A percentile compares a stretch with the other conserved stretches of the same genome.
phyloP scores from a whole-genome alignment of 169 alveolate genomes.

The Cryptosporidium bovis region DNA sequence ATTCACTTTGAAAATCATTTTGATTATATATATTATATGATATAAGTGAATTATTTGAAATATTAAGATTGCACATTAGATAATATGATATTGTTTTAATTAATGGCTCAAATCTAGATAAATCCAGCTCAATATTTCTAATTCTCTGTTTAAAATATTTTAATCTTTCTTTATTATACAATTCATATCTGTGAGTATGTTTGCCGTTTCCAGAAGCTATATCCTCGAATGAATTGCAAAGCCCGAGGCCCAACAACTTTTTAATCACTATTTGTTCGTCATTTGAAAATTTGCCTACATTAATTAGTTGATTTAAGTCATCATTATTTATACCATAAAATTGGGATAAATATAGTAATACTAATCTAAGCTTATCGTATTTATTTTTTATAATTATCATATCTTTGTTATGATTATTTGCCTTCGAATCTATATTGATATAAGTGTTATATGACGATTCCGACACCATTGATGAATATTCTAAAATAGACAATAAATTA shows the following conservation, averaged over 20 bases:
- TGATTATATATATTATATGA: constrained; percentile 53
- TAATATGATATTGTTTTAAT: constrained; percentile 46
- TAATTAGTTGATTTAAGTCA: constrained; percentile 47
- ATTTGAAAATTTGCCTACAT: constrained; percentile 30
- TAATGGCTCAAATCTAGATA: constrained; percentile 65
- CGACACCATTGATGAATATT: background rate
- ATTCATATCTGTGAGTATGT: constrained; percentile 41
- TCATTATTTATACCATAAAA: constrained; percentile 76
- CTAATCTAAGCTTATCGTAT: constrained; percentile 77
- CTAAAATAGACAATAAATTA: constrained; percentile 48
- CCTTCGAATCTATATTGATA: constrained; percentile 22
- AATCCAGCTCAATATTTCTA: constrained; percentile 23
- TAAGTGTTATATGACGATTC: background rate
- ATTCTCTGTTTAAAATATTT: constrained; percentile 66
- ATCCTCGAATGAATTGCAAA: constrained; percentile 68
- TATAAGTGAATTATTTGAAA: constrained; percentile 46
- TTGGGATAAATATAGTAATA: constrained; percentile 78
- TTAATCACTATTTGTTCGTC: constrained; percentile 64
- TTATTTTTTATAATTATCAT: constrained; percentile 13
- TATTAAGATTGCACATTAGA: constrained; percentile 38
- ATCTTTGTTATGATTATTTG: constrained; percentile 71
- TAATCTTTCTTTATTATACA: constrained; percentile 59
- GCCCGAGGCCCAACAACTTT: constrained; percentile 43
- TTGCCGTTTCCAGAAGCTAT: constrained; percentile 68
- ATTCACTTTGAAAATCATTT: constrained; percentile 34